phyloP scores from a whole-genome alignment of 2,329 filamentous ascomycete genomes.

The Lasiodiplodia citricola region DNA sequence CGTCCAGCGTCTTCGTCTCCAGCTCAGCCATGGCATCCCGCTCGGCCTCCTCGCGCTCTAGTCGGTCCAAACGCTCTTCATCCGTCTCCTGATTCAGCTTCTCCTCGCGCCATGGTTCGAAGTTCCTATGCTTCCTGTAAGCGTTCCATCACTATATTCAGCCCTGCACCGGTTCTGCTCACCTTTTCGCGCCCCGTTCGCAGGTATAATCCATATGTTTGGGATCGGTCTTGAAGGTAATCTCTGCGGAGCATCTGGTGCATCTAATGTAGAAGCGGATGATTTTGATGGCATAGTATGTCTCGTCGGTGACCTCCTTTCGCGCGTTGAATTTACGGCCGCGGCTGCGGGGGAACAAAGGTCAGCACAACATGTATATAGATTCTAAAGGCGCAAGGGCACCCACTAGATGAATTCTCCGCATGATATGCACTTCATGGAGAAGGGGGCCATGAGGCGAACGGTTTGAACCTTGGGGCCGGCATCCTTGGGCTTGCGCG shows the following conservation, averaged over 20 bases:
- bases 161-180: too few relatives aligned
- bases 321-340: slow-evolving; percentile 94
- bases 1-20: slow-evolving; percentile 91
- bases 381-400: too few relatives aligned
- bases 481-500: slow-evolving; percentile 70
- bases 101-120: slow-evolving; percentile 83
- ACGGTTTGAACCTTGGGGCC: slow-evolving; percentile 86
- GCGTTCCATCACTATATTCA: too few relatives aligned
- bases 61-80: slow-evolving; percentile 81
- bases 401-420: slow-evolving; percentile 77
- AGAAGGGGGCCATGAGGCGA: slow-evolving; percentile 87
- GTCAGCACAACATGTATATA: too few relatives aligned
- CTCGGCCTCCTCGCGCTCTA: slow-evolving; percentile 81
- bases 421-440: slow-evolving; percentile 73
- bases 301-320: slow-evolving; percentile 90
- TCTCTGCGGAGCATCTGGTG: slow-evolving; percentile 83
- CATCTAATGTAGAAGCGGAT: slow-evolving; percentile 89
- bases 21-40: slow-evolving; percentile 93
- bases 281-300: slow-evolving; percentile 86
- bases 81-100: slow-evolving; percentile 77
- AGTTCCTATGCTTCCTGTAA: slow-evolving; percentile 63
- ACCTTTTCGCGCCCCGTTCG: slow-evolving; percentile 76
- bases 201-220: slow-evolving; percentile 83
- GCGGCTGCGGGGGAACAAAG: too few relatives aligned
- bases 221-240: slow-evolving; percentile 92